A percentile compares a stretch with the other conserved stretches of the same genome.
Conservation (phyloP, 164 flowering plant genomes). For the Vitis cinerea region DNA sequence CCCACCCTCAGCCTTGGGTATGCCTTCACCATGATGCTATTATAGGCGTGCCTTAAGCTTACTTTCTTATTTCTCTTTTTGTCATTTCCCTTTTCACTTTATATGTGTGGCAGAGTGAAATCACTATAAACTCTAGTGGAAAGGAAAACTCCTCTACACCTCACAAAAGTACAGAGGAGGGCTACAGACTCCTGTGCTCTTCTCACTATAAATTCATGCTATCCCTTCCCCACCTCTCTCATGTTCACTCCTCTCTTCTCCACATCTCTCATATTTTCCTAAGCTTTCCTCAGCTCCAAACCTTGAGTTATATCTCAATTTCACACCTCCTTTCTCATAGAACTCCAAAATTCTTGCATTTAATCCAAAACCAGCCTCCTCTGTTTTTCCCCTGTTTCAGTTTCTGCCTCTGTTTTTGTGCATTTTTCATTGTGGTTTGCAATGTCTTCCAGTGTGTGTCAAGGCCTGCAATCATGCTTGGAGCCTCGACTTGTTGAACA, state of each 20-base stretch:
- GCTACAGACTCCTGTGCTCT: neutral
- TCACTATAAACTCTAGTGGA: too few relatives aligned
- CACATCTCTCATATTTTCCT: neutral
- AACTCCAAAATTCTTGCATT: neutral
- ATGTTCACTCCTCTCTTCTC: constrained; percentile 11
- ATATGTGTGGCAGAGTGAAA: too few relatives aligned
- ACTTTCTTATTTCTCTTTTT: too few relatives aligned
- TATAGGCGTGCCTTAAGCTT: too few relatives aligned
- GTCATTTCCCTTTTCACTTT: too few relatives aligned
- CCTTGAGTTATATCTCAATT: neutral
- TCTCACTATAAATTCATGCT: constrained; percentile 34
- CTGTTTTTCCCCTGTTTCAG: constrained; percentile 8
- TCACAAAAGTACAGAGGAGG: neutral
- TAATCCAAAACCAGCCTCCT: constrained; percentile 1
- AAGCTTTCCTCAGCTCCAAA: neutral
- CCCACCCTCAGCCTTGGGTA: too few relatives aligned
- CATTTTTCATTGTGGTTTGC: neutral
- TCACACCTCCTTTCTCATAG: neutral
- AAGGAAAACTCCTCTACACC: too few relatives aligned
- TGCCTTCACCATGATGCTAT: too few relatives aligned
- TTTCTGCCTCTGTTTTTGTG: neutral
- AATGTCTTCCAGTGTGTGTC: constrained; percentile 40
- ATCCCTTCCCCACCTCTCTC: constrained; percentile 22
- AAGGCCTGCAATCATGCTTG: constrained; percentile 41
- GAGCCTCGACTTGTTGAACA: constrained; percentile 38